Evolutionary conservation across 129 eudicot species (phyloP), one percentile per base, ranked within the genome.

Genomic region (Escallonia herrerae): DNA sequence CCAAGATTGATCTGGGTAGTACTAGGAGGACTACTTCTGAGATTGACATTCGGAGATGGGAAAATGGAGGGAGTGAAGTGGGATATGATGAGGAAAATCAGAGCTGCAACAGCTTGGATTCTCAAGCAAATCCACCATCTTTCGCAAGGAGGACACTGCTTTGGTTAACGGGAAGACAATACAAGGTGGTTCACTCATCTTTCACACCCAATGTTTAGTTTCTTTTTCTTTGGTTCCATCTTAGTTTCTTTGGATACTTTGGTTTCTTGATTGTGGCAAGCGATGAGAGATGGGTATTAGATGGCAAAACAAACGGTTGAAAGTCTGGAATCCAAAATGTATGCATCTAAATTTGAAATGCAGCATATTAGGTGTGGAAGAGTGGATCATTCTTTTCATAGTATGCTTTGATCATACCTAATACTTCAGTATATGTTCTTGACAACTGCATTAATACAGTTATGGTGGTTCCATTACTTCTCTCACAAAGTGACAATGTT

Each of bases 101-200:
- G 65, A 86, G 83, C 59, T 70, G 75, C 71, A 45, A 77, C 46
- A 80, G 83, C 67, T 45, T 83, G 77, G 97, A 81, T 74, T 71
- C 82, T 50, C 83, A 82, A 50, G 58, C 65, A 56, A 86, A 82
- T 69, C 63, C 83, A 47, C 91, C 79, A 61, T 84, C 97, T 65
- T 77, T 84, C 77, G 82, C 84, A 15, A 87, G 74, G 65, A 86
- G 87, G 72, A 84, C 87, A 66, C 55, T 87, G 47, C 80, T 78
- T 68, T 90, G 94, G 97, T 79, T 90, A 40, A 76, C 82, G 89
- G 87, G 97, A n/a, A 87, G 79, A 65, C 95, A 82, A 62, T 79
- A 86, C 81, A 90, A 86, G 82, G 83, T 83, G 56, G 84, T 74
- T 64, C 86, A 81, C 58, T 79, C 89, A 6, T 78, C 87, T 63